Evolutionary conservation across 2,329 filamentous ascomycete genomes (phyloP), one percentile per base, ranked within the genome.

Genomic region (Alternaria sp.): DNA sequence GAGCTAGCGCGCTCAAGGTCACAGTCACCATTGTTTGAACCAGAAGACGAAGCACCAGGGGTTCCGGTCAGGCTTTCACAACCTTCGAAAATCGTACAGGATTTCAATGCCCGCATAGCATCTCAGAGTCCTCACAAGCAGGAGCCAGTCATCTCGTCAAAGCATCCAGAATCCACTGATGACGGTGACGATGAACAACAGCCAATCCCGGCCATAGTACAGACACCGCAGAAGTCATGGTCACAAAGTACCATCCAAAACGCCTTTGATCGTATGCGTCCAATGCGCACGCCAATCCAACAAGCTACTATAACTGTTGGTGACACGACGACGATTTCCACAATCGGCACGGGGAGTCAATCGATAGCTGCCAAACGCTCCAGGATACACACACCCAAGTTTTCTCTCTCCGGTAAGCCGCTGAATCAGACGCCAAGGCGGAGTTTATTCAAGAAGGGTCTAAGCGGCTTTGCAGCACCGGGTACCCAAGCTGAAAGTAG

Each of bases 241-340:
- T 76, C 79, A 0, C 74, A 78, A 58, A 73, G 75, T 23, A 81
- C 79, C 3, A 81, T 90, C 23, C 85, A 86, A 55, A 88, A 85
- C 72, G 88, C 88, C 1, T 90, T 90, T 68, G 87, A 89, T 74
- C 84, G 86, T 17, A 90, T 90, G 87, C 84, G 88, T 15, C 84
- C 86, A 1, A 91, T 88, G 73, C 85, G 90, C 32, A 81, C 85
- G 2, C 85, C 86, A 1, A 81, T 85, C 26, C 89, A 92, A 70
- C 82, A 90, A 55, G 91, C 91, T 19, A 92, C 90, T 2, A 91
- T 95, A 51, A 93, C 90, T 0, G 88, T 95, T 57, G 92, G 91
- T 2, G 85, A 89, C 65, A 86, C 85, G 49, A 92, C 89, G 0
- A 85, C 89, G 6, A 90, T 87, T 0, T 89, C 89, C 19, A 85